Percentiles rank a stretch among this genome's conserved stretches.
These are phyloP conservation scores for Parascedosporium putredinis DNA, from an alignment of 2,329 filamentous ascomycete species.

Conservation along the genomic window DNA sequence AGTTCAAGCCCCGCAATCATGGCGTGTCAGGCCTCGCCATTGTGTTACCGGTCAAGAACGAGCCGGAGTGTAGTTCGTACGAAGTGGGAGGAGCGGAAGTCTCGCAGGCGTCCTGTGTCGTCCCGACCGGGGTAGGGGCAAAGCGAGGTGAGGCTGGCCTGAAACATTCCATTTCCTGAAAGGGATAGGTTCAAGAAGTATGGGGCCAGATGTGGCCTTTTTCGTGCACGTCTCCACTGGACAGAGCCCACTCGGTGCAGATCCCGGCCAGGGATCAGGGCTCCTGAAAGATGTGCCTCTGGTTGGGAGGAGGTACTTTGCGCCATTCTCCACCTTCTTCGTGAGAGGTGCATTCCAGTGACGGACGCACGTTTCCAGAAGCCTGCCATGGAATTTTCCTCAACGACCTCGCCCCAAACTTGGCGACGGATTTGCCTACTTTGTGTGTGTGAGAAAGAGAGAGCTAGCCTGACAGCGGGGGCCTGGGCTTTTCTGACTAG, in stretches of 20 bases:
- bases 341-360: too few species aligned
- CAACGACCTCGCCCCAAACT: too few species aligned
- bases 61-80: background rate
- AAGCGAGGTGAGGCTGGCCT: conserved; percentile 3
- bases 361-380: too few species aligned
- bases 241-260: background rate
- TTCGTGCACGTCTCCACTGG: background rate
- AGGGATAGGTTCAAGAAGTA: background rate
- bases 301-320: background rate
- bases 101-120: too few species aligned
- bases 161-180: conserved; percentile 6
- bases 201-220: background rate
- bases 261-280: conserved; percentile 1
- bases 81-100: background rate
- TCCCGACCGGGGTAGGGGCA: too few species aligned
- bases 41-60: background rate
- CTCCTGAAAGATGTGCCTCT: background rate
- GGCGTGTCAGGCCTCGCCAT: background rate
- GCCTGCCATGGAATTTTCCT: too few species aligned
- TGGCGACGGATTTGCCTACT: too few species aligned
- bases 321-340: too few species aligned
- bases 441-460: too few species aligned
- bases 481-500: too few species aligned
- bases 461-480: too few species aligned
- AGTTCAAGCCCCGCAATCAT: too few species aligned